Conservation (phyloP, 345 rosid species). For the Populus euphratica region DNA sequence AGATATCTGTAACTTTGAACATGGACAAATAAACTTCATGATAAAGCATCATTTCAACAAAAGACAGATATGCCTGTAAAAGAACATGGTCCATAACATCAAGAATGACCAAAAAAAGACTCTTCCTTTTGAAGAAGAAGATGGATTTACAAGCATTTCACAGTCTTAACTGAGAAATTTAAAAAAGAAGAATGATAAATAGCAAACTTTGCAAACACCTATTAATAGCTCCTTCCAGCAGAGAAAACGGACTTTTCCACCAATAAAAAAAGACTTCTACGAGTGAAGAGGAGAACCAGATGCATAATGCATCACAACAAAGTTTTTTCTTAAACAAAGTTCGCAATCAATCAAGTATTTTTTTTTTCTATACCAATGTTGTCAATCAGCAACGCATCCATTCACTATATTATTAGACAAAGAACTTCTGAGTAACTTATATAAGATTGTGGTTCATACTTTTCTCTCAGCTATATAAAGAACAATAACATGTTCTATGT, state of each 20-base stretch:
- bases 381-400: background rate
- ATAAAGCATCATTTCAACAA: background rate
- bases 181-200: background rate
- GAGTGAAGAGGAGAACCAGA: background rate
- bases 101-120: background rate
- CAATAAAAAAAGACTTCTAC: background rate
- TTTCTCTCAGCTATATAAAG: background rate
- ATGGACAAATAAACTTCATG: background rate
- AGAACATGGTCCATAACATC: background rate
- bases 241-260: background rate
- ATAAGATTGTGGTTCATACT: background rate
- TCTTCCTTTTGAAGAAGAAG: background rate
- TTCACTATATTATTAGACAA: background rate
- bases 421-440: background rate
- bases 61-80: background rate
- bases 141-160: background rate
- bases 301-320: background rate
- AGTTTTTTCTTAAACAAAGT: background rate
- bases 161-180: background rate
- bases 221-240: background rate
- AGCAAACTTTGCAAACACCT: background rate
- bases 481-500: background rate
- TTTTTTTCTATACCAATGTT: background rate
- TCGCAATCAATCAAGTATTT: background rate
- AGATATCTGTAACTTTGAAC: background rate